These are phyloP conservation scores for Ochetophila trinervis DNA, from an alignment of 306 rosid genomes.

Conservation along the genomic window DNA sequence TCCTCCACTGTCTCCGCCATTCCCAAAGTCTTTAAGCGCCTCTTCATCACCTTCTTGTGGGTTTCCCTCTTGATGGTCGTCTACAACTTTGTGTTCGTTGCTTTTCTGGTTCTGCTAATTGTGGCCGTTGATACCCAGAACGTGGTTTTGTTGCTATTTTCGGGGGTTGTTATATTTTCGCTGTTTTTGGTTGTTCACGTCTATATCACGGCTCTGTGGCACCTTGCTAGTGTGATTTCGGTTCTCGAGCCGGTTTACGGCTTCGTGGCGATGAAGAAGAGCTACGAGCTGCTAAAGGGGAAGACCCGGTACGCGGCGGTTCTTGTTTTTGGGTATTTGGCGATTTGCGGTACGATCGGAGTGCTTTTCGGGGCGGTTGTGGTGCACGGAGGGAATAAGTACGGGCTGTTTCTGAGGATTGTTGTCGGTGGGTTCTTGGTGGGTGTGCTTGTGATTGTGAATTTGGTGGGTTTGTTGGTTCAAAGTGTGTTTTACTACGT, in stretches of 20 bases:
- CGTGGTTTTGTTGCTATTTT: constrained; percentile 30
- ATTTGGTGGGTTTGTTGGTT: constrained; percentile 72
- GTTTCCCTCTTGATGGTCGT: constrained; percentile 66
- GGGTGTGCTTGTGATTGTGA: constrained; percentile 81
- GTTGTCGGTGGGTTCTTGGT: constrained; percentile 81
- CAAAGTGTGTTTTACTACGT: constrained; percentile 96
- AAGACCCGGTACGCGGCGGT: constrained; percentile 45
- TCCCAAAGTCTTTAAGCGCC: constrained; percentile 76
- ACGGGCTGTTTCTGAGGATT: constrained; percentile 62
- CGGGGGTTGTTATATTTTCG: constrained; percentile 27
- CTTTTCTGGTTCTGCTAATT: constrained; percentile 40
- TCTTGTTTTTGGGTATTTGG: constrained; percentile 56
- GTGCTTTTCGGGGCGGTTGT: constrained; percentile 60
- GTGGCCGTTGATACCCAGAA: constrained; percentile 54
- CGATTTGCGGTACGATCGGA: constrained; percentile 46
- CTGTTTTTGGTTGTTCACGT: constrained; percentile 69
- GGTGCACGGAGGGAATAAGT: constrained; percentile 61
- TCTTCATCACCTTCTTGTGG: constrained; percentile 83
- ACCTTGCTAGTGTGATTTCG: constrained; percentile 85
- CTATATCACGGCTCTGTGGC: constrained; percentile 88
- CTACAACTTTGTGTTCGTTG: constrained; percentile 54
- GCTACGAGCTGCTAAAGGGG: constrained; percentile 76
- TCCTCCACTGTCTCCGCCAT: constrained; percentile 73
- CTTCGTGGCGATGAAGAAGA: constrained; percentile 74
- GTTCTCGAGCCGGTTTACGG: constrained; percentile 84